Evolutionary conservation across 2,329 filamentous ascomycete genomes (phyloP), one percentile per base, ranked within the genome.

Genomic region (Aspergillus hortae): DNA sequence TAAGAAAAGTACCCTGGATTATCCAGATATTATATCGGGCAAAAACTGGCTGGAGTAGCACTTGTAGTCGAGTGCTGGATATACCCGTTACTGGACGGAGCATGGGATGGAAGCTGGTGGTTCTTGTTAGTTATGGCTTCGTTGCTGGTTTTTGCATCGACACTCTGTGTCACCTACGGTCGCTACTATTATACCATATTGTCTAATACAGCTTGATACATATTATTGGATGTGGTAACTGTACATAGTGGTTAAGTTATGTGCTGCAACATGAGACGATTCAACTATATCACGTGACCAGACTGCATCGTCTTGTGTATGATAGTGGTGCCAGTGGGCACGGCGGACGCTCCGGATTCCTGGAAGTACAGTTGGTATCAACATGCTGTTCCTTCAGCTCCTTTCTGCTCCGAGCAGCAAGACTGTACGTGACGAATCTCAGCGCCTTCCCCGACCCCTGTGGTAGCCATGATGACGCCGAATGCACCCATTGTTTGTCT

Each of bases 141-240:
- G 19, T 32, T 15, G 38, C 42, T 49, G 36, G 44, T 33, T 48
- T 19, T 11, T 46, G 50, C 48, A 58, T 58, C 43, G 48, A 55
- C 49, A 56, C 49, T 40, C 44, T 51, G 56, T 60, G 58, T 60
- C 56, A 19, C 51, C 49, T 46, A 60, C 55, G 54, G 56, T 60
- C 54, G 56, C 58, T 60, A 58, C 56, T 55, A 54, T 44, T 56
- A 56, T 54, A 58, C 51, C 52, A 52, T 57, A 60, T 60, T 60
- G 54, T 58, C 58, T 60, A 60, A 60, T 60, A 45, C 49, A 58
- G 46, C 27, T 35, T 44, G 45, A 47, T 41, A 47, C 33, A 47
- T 36, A 27, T 27, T 6, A 2, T 27, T 27, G 19, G 19, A 19
- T 9, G 6, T 27, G 25, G 25, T 27, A 14, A 15, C 4, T 23